Evolutionary conservation across 2,329 filamentous ascomycete species (phyloP).

Genomic region (Herpomyces periplanetae): DNA sequence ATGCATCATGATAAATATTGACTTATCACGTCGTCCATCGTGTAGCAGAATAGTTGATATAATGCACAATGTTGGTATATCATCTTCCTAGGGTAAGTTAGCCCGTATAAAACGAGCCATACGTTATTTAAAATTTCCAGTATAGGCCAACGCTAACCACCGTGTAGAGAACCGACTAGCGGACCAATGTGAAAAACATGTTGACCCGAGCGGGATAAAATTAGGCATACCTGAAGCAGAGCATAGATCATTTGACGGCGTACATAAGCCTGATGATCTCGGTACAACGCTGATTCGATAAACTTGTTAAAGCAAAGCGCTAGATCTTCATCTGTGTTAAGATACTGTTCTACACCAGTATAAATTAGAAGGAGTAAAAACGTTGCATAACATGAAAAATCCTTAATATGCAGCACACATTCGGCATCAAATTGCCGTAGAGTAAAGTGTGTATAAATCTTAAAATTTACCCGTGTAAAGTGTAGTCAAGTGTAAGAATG

Average conservation of each 20-base stretch:
- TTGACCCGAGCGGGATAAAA: not conserved
- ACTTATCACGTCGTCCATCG: constrained; percentile 40
- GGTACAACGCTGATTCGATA: constrained; percentile 32
- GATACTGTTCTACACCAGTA: constrained; percentile 18
- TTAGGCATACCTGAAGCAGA: constrained; percentile 19
- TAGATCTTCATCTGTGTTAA: constrained; percentile 36
- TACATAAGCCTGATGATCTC: constrained; percentile 38
- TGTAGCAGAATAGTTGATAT: constrained; percentile 51
- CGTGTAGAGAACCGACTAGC: too few species aligned
- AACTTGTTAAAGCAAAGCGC: constrained; percentile 41
- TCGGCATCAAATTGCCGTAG: too few species aligned
- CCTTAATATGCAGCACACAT: too few species aligned
- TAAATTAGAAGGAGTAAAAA: too few species aligned
- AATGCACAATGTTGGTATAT: constrained; percentile 33
- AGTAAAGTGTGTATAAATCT: too few species aligned
- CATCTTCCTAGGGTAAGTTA: constrained; percentile 25
- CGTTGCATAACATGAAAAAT: too few species aligned
- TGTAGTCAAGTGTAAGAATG: constrained; percentile 40
- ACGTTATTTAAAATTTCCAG: too few species aligned
- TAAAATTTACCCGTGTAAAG: constrained; percentile 22
- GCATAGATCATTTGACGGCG: constrained; percentile 72
- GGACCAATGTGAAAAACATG: too few species aligned
- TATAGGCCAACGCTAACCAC: too few species aligned
- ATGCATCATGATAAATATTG: constrained; percentile 53
- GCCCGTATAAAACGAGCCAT: not conserved